phyloP scores from a whole-genome alignment of 176 grass and related monocot genomes.

The Otatea glauca region DNA sequence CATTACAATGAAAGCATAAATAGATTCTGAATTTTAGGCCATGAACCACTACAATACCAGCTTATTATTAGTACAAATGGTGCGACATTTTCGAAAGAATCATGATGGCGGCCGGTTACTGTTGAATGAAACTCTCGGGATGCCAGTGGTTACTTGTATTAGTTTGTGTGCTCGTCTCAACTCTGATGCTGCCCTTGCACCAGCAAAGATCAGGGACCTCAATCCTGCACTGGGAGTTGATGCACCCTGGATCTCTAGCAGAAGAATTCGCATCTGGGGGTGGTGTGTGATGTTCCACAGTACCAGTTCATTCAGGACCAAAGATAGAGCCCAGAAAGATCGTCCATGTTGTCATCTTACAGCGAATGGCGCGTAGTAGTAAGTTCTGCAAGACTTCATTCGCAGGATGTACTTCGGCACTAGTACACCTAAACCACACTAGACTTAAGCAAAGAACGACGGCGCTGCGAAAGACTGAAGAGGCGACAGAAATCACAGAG shows the following conservation, averaged over 20 bases:
- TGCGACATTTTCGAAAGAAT: background rate
- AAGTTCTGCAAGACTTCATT: too few species aligned
- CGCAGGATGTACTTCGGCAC: too few species aligned
- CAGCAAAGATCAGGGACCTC: background rate
- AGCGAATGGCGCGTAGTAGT: too few species aligned
- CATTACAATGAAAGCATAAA: background rate
- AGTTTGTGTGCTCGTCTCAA: background rate
- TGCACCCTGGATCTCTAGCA: constrained; percentile 11
- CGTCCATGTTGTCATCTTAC: too few species aligned
- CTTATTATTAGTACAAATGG: background rate
- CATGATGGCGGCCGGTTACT: background rate
- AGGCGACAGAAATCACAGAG: background rate
- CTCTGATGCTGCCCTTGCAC: background rate
- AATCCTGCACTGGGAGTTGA: background rate
- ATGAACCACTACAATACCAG: background rate
- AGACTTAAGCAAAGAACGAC: background rate
- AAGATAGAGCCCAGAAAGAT: too few species aligned
- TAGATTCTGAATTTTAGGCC: background rate
- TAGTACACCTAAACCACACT: background rate
- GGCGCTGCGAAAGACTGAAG: background rate
- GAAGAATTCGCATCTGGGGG: background rate
- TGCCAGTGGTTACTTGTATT: background rate
- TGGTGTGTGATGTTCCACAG: background rate
- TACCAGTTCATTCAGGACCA: too few species aligned
- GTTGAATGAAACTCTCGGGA: constrained; percentile 29